Base-by-base conservation (phyloP, 108 stramenopile species). In the Stephanodiscus triporus region DNA sequence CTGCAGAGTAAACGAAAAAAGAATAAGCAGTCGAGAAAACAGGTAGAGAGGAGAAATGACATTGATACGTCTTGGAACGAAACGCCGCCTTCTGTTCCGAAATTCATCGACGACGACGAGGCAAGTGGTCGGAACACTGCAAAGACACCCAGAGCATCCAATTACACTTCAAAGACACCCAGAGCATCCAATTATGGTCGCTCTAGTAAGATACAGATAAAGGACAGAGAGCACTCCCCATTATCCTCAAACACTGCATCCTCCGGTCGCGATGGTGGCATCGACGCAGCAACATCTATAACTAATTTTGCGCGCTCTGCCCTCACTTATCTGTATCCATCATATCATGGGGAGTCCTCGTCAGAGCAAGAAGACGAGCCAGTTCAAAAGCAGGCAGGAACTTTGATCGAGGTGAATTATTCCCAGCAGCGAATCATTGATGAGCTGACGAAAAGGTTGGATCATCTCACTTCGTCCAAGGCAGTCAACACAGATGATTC, bases 341-440 rank as follows among this genome's bases (percentile, higher is more conserved):
- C 60, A 36, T 43, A 38, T 38, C 36, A 19, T 43, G 23, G 55
- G 17, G 42, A 69, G 23, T 32, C 42, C 36, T 17, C 27, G 22
- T 2, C 48, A 17, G 47, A 45, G 22, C 38, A 56, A 58, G 26
- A 57, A 10, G 63, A 57, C 14, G 2, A 65, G 19, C 45, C 26
- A 36, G 36, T 27, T 55, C 63, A 45, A 19, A 43, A 54, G 26
- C 62, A 53, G 19, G 47, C 11, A 10, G 13, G 6, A 22, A 53
- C n/a, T n/a, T 11, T 56, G 29, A 49, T 30, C 23, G 27, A 60
- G 30, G 68, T 54, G 40, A 81, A 66, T 34, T 65, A 30, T 57
- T 34, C 57, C 27, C 71, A 78, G 22, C 66, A 78, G 32, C 57
- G 34, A 43, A 72, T 43, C 45, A 77, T 73, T 49, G 43, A 57